Evolutionary conservation across 495 filamentous ascomycete species (phyloP), one percentile per base, ranked within the genome.

Genomic region (Neurospora sp.): DNA sequence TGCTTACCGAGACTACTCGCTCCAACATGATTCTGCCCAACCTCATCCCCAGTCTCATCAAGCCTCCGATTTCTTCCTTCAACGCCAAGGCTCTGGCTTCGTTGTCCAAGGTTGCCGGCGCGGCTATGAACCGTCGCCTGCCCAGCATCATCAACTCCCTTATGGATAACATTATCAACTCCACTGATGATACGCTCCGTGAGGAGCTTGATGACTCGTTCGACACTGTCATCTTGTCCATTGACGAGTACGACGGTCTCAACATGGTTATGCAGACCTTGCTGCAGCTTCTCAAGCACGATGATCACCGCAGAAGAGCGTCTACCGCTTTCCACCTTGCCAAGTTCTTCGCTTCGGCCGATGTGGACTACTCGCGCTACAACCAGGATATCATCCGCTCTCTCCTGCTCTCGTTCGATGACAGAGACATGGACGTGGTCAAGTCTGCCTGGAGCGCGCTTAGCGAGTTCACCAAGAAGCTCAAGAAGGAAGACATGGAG

Each of bases 401-500:
- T 5, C 83, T 99, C 48, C 86, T 99, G 39, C 92, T 97, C 72
- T 94, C 93, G 9, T 99, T 99, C 78, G 94, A 94, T 76, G 96
- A 99, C 75, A 78, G 86, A 8, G 96, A 98, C 78, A 81, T 80
- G 75, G 89, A 91, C 12, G 96, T 98, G 12, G 92, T 98, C 74
- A 98, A 96, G 85, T 89, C 93, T 38, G 92, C 94, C 20, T 98
- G 96, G 96, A 88, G 89, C 42, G 96, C 96, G 20, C 87, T 98
- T 59, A 94, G 85, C 77, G 93, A 92, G 76, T 88, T 99, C 76
- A 97, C 93, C 27, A 92, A 93, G 79, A 90, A 88, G 77, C 87
- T 99, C 74, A 92, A 92, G 79, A 99, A 99, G 80, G 96, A 99
- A 81, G 96, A 98, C 82, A 98, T 99, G 96, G 96, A 99, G 79